Conservation (phyloP, 75 land plant genomes). For the Cunninghamia lanceolata region DNA sequence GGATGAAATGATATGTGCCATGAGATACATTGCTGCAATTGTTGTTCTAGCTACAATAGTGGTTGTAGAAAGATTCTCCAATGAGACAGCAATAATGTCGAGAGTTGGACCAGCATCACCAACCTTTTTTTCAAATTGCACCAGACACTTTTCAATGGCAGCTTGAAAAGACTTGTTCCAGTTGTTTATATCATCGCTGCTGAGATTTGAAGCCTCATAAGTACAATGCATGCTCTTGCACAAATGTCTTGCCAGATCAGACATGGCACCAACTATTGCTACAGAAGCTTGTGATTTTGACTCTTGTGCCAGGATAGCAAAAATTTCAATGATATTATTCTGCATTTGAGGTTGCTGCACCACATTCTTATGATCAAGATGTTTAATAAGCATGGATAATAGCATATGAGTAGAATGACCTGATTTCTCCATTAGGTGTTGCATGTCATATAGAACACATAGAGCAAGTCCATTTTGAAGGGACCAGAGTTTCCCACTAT, state of each 20-base stretch:
- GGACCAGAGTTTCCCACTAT: constrained; percentile 69
- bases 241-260: constrained; percentile 79
- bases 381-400: constrained; percentile 72
- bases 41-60: constrained; percentile 57
- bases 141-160: constrained; percentile 78
- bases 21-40: constrained; percentile 59
- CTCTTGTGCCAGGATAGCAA: constrained; percentile 54
- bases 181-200: constrained; percentile 28
- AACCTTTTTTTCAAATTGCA: constrained; percentile 69
- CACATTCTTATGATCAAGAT: constrained; percentile 88
- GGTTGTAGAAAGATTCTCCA: constrained; percentile 67
- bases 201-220: constrained; percentile 39
- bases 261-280: constrained; percentile 67
- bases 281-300: constrained; percentile 65
- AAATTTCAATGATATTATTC: constrained; percentile 67
- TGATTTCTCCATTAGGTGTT: constrained; percentile 59
- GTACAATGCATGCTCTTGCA: constrained; percentile 69
- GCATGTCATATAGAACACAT: constrained; percentile 70
- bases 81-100: constrained; percentile 73
- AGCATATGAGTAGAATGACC: constrained; percentile 64
- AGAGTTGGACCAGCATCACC: constrained; percentile 78
- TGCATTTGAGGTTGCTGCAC: constrained; percentile 69
- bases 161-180: constrained; percentile 56
- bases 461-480: constrained; percentile 70
- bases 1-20: constrained; percentile 72